Evolutionary conservation across 148 eudicot species (phyloP), one percentile per base, ranked within the genome.

Genomic region (Chenopodium formosanum): DNA sequence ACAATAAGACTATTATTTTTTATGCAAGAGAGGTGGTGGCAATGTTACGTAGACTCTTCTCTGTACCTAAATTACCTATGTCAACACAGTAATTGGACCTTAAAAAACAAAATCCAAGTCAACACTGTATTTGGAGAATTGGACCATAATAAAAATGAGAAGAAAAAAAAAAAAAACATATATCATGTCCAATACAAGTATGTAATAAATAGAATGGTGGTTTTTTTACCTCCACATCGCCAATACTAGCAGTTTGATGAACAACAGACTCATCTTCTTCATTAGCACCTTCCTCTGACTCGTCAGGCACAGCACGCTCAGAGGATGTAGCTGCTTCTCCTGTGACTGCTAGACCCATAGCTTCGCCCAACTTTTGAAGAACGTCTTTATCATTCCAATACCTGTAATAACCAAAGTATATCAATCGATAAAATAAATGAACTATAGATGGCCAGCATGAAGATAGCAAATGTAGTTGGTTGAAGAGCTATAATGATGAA

Each of bases 351-450:
- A 91, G 91, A 79, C 98, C 97, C 96, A 97, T 94, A 74, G 98
- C 98, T 87, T 96, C 95, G 63, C 99, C 99, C 89, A 96, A 78
- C 88, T 96, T 96, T 82, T 90, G 86, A 62, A 96, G 90, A 84
- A 96, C 93, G 1, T 94, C 98, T 86, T 91, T 90, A 83, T 94
- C 98, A 85, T 96, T 94, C 98, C 98, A 94, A 83, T 96, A 96
- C 92, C 99, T 96, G 75, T 48, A 44, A 40, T 31, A 31, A 40
- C 44, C 44, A 6, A 40, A 40, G 44, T 40, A 40, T 40, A 40
- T 40, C 4, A 40, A 40, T 40, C 4, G 6, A 40, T 40, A 40
- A 40, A 6, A 6, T 40, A 40, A 60, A 2, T 4, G 60, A 52
- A 64, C 69, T 40, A 50, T 40, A 70, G 76, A 34, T 44, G 40